Percentiles rank a stretch among this genome's conserved stretches.
These are phyloP conservation scores for Prunus salicina DNA, from an alignment of 306 rosid species.

Conservation along the genomic window DNA sequence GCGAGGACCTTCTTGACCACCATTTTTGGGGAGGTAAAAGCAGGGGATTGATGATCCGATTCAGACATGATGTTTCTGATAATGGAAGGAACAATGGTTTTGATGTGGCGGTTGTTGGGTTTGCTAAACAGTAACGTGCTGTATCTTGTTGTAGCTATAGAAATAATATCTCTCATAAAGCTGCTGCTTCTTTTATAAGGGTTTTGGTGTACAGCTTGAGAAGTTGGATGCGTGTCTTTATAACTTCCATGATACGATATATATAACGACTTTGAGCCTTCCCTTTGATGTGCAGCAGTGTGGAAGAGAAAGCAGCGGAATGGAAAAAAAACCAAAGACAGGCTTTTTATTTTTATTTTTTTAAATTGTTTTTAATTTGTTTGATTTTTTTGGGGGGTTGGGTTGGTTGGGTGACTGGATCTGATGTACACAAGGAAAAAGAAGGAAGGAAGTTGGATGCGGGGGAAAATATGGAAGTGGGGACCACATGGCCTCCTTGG, in stretches of 20 bases:
- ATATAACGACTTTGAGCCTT: neutral
- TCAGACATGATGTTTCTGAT: slow-evolving; percentile 40
- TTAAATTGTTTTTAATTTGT: neutral
- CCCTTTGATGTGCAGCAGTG: neutral
- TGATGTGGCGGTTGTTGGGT: neutral
- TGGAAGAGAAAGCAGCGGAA: neutral
- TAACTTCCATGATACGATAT: slow-evolving; percentile 7
- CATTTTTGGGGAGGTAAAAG: slow-evolving; percentile 52
- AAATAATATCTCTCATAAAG: too few relatives aligned
- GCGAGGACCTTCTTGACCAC: slow-evolving; percentile 51
- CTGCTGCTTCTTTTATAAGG: too few relatives aligned
- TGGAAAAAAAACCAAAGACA: neutral
- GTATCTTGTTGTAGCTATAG: too few relatives aligned
- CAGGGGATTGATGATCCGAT: slow-evolving; percentile 30
- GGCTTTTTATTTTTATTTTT: too few relatives aligned
- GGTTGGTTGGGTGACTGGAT: neutral
- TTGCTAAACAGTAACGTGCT: too few relatives aligned
- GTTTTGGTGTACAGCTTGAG: too few relatives aligned
- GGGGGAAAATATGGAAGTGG: slow-evolving; percentile 21
- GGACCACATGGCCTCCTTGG: slow-evolving; percentile 30
- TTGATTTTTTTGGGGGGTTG: neutral
- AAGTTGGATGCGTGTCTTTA: too few relatives aligned
- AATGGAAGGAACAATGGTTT: neutral
- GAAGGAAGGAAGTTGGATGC: slow-evolving; percentile 9
- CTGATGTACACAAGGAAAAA: neutral